phyloP scores from a whole-genome alignment of 78 protist genomes.

The Dictyostelium intermedium region DNA sequence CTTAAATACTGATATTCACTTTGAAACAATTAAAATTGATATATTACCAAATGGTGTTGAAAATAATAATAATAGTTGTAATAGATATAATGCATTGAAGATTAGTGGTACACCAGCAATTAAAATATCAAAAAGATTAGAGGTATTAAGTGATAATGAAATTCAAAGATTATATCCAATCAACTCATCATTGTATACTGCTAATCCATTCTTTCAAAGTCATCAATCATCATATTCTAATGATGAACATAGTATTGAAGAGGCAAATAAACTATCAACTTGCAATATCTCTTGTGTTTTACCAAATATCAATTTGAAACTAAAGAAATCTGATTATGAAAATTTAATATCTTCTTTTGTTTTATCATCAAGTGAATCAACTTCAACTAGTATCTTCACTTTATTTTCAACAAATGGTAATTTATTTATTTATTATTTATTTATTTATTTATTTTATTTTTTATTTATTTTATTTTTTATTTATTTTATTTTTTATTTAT shows the following conservation, averaged over 20 bases:
- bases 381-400: slow-evolving; percentile 14
- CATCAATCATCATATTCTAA: not conserved
- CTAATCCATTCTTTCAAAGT: slow-evolving; percentile 16
- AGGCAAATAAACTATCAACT: slow-evolving; percentile 22
- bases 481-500: too few species aligned
- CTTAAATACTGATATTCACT: slow-evolving; percentile 14
- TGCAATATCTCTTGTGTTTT: not conserved
- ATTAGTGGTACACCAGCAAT: not conserved
- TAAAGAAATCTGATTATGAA: slow-evolving; percentile 39
- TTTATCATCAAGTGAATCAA: not conserved
- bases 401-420: slow-evolving; percentile 17
- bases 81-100: not conserved
- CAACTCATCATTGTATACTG: not conserved
- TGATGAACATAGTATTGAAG: not conserved
- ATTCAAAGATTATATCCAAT: slow-evolving; percentile 3
- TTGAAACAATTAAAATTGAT: not conserved
- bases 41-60: not conserved
- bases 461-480: not conserved
- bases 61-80: not conserved
- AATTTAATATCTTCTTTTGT: slow-evolving; percentile 13
- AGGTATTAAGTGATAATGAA: not conserved
- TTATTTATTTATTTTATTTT: not conserved
- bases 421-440: not conserved
- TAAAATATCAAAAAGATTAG: not conserved
- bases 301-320: not conserved